phyloP scores from a whole-genome alignment of 129 eudicot species.

The Heracleum sosnowskyi region DNA sequence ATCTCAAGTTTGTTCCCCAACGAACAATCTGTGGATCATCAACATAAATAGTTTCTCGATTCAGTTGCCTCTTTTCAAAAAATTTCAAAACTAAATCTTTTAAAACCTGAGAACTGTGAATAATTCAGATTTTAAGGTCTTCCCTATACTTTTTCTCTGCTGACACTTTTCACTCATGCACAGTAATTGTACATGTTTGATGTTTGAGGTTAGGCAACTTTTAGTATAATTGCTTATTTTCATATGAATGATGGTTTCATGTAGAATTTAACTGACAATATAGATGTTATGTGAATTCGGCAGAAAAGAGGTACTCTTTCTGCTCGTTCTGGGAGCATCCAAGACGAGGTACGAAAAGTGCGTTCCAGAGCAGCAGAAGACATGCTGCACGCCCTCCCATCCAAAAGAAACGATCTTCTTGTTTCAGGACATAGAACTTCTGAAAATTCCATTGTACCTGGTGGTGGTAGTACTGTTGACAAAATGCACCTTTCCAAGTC shows the following conservation, averaged over 20 bases:
- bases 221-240: neutral
- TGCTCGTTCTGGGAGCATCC: constrained; percentile 83
- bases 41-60: neutral
- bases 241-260: neutral
- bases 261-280: neutral
- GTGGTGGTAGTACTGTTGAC: constrained; percentile 17
- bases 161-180: neutral
- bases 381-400: constrained; percentile 38
- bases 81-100: neutral
- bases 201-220: neutral
- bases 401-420: constrained; percentile 27
- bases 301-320: constrained; percentile 54
- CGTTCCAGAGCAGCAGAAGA: constrained; percentile 83
- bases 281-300: constrained; percentile 8
- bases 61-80: neutral
- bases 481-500: constrained; percentile 12
- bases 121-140: neutral
- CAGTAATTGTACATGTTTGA: neutral
- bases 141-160: neutral
- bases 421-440: constrained; percentile 18
- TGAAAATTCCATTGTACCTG: constrained; percentile 17
- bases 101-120: neutral
- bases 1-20: neutral
- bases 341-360: constrained; percentile 77
- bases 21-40: neutral